These are phyloP conservation scores for Arachis stenosperma DNA, from an alignment of 306 rosid species.

Conservation along the genomic window DNA sequence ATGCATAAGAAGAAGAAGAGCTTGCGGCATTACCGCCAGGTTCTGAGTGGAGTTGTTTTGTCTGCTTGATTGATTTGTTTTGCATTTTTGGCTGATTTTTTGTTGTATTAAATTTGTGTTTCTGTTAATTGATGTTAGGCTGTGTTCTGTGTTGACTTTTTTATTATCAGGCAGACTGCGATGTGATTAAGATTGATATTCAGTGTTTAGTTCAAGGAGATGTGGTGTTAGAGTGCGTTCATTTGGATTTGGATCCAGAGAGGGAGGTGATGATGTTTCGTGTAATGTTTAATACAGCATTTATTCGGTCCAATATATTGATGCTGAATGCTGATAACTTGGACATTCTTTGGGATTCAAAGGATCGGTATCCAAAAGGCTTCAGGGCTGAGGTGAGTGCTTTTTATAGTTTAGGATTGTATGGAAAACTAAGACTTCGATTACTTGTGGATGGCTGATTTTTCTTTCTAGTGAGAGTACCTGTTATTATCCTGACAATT, in stretches of 20 bases:
- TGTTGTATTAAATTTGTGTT: slow-evolving; percentile 4
- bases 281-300: slow-evolving; percentile 89
- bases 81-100: slow-evolving; percentile 24
- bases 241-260: slow-evolving; percentile 83
- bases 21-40: slow-evolving; percentile 81
- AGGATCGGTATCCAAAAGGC: slow-evolving; percentile 88
- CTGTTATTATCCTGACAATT: slow-evolving; percentile 40
- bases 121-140: slow-evolving; percentile 35
- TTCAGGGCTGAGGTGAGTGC: slow-evolving; percentile 85
- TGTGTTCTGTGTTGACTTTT: slow-evolving; percentile 27
- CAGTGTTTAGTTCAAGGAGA: slow-evolving; percentile 99
- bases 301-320: slow-evolving; percentile 90
- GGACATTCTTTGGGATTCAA: slow-evolving; percentile 95
- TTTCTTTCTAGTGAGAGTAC: slow-evolving; percentile 17
- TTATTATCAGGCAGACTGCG: slow-evolving; percentile 85
- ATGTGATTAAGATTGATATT: slow-evolving; percentile 94
- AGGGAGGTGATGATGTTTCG: slow-evolving; percentile 99
- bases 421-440: slow-evolving; percentile 14
- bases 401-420: slow-evolving; percentile 33
- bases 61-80: not conserved
- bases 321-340: slow-evolving; percentile 85
- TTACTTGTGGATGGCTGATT: slow-evolving; percentile 19
- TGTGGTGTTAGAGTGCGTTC: slow-evolving; percentile 96
- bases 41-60: slow-evolving; percentile 5
- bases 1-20: slow-evolving; percentile 86